These are phyloP conservation scores for Sphagnum fallax DNA, from an alignment of 228 moss, liverwort and hornwort genomes.

Conservation along the genomic window DNA sequence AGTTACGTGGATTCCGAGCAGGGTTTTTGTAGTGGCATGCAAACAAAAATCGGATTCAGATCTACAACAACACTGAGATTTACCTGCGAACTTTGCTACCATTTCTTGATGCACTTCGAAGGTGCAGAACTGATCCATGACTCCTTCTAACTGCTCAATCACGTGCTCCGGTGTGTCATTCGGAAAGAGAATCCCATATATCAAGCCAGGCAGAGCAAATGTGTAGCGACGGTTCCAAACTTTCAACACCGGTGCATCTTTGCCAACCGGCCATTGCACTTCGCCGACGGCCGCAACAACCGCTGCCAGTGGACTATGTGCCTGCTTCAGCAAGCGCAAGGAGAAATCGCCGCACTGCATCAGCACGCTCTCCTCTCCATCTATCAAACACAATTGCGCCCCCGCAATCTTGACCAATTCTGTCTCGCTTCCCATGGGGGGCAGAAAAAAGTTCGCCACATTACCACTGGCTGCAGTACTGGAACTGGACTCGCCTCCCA, in stretches of 20 bases:
- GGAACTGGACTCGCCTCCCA: too few species aligned
- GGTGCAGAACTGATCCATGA: conserved; percentile 36
- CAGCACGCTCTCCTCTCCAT: conserved; percentile 69
- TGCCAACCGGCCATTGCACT: conserved; percentile 86
- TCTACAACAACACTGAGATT: too few species aligned
- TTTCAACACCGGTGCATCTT: conserved; percentile 68
- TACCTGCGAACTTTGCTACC: too few species aligned
- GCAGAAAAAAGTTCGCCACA: too few species aligned
- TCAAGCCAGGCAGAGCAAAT: conserved; percentile 60
- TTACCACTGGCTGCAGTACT: too few species aligned
- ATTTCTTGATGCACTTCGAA: conserved; percentile 53
- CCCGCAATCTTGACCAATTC: conserved; percentile 44
- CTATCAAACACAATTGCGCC: conserved; percentile 64
- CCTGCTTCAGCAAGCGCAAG: conserved; percentile 57
- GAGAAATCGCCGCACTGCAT: conserved; percentile 66
- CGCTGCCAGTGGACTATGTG: conserved; percentile 54
- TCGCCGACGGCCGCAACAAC: conserved; percentile 70
- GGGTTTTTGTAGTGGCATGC: too few species aligned
- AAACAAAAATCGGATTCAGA: too few species aligned
- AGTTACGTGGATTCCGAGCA: too few species aligned
- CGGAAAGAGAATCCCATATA: conserved; percentile 66
- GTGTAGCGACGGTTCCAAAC: conserved; percentile 64
- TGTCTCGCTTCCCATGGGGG: conserved; percentile 43
- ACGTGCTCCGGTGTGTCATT: conserved; percentile 16
- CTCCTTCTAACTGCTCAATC: conserved; percentile 39